These are phyloP conservation scores for Ustilago shanxiensis DNA, from an alignment of 1,284 basidiomycete species.

Conservation along the genomic window DNA sequence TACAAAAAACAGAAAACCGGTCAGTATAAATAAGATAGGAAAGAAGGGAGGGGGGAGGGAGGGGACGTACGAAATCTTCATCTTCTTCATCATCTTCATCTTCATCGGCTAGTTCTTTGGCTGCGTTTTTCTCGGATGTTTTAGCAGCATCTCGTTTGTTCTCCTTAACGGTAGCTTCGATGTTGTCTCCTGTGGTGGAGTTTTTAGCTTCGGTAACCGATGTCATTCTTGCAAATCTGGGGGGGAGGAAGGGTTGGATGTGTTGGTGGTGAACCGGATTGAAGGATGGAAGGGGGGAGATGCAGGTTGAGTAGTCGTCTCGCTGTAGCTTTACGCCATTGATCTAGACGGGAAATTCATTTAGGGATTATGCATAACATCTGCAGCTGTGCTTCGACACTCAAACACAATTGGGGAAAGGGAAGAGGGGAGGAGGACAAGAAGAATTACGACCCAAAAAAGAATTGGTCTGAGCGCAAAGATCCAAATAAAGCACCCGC, in stretches of 20 bases:
- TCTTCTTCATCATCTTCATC: conserved; percentile 48
- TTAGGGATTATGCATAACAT: not conserved
- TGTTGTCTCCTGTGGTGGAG: conserved; percentile 10
- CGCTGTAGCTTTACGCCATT: conserved; percentile 1
- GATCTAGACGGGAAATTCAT: not conserved
- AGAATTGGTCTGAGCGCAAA: conserved; percentile 11
- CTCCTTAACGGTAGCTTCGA: conserved; percentile 41
- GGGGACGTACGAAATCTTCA: conserved; percentile 38
- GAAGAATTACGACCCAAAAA: not conserved
- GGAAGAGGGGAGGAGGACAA: not conserved
- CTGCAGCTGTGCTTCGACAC: not conserved
- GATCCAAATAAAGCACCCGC: conserved; percentile 4
- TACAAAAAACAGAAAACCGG: not conserved
- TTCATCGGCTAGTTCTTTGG: conserved; percentile 26
- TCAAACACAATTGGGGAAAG: not conserved
- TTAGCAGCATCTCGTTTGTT: conserved; percentile 45
- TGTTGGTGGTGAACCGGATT: not conserved
- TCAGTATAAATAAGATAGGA: not conserved
- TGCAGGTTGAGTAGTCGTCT: not conserved
- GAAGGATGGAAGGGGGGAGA: not conserved
- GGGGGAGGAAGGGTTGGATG: not conserved
- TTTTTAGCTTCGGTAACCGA: conserved; percentile 15
- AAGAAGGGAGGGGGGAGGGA: not conserved
- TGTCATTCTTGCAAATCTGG: conserved; percentile 13
- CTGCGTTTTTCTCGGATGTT: conserved; percentile 26